Conservation (phyloP, 1,139 yeast genomes). For the Hanseniaspora sp. region DNA sequence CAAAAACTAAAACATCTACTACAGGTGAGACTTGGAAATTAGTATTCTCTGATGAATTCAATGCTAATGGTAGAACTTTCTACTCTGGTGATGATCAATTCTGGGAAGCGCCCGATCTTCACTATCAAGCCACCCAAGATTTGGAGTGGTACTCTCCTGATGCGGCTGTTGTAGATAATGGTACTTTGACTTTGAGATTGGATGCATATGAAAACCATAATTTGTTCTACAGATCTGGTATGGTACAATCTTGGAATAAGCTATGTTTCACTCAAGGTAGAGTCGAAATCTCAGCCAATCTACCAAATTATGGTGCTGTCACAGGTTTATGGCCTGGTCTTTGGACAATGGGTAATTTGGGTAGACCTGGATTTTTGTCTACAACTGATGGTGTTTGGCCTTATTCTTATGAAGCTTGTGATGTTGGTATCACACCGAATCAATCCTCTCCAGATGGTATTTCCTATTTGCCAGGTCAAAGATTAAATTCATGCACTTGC, state of each 20-base stretch:
- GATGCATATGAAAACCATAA: constrained; percentile 66
- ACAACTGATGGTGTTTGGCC: constrained; percentile 86
- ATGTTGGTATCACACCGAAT: constrained; percentile 82
- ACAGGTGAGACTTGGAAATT: constrained; percentile 58
- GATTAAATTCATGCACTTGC: constrained; percentile 59
- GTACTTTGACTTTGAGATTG: constrained; percentile 52
- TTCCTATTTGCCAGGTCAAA: constrained; percentile 68
- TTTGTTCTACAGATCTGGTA: constrained; percentile 67
- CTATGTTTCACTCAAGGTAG: constrained; percentile 70
- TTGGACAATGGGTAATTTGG: constrained; percentile 81
- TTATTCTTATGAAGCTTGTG: constrained; percentile 69
- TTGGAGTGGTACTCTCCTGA: constrained; percentile 86
- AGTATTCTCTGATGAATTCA: constrained; percentile 76
- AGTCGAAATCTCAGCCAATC: constrained; percentile 54
- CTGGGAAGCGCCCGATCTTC: constrained; percentile 64
- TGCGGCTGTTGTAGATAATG: constrained; percentile 58
- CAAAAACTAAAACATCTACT: constrained; percentile 36
- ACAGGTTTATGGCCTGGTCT: constrained; percentile 84
- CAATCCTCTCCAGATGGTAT: constrained; percentile 76
- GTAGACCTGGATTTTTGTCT: constrained; percentile 71
- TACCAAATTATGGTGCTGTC: constrained; percentile 60
- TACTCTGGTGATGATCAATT: constrained; percentile 78
- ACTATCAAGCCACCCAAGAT: constrained; percentile 72
- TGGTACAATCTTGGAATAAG: constrained; percentile 79
- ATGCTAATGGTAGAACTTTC: constrained; percentile 71